Base-by-base conservation (phyloP, 208 protist species). In the Acanthamoeba royreba region DNA sequence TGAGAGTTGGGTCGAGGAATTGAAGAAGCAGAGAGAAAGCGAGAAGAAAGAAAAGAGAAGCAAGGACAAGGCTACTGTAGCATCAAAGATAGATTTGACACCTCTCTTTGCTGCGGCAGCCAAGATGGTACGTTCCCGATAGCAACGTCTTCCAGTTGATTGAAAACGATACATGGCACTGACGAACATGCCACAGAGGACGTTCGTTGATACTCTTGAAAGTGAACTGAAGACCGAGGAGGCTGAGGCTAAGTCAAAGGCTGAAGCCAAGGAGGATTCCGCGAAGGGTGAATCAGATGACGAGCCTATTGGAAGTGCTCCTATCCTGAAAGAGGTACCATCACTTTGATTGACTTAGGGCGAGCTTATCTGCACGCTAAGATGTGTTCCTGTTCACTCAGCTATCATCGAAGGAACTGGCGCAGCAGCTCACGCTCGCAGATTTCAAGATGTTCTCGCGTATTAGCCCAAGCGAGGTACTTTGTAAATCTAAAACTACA, bases 41-140 rank as follows among this genome's bases (percentile, higher is more conserved):
- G 79, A 88, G 31, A 88, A 88, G 79, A 88, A 88, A 47, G 79
- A 88, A 47, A 88, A 88, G 79, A 28, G 79, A 55, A 88, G 52
- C 79, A 88, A 58, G 79, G 63, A 74, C 35, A 28, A 38, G 13
- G 63, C 63, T 17, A 88, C 79, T 13, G 79, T 88, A 28, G 79
- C 47, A 22, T 88, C 79, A 28, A 88, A 88, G 79, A 88, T 88
- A 42, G 52, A 88, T 25, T 63, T 88, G n/a, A 47, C 45, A 17
- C 79, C 79, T n/a, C 33, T 88, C 35, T 88, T 88, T 40, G 79
- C 79, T 19, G 79, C 79, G 4, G 79, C 79, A 19, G 52, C 79
- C 79, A 88, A 58, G 35, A 13, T 88, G 79, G 79, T 61, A 31
- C 52, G 45, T 88, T 31, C 9, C 74, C 33, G n/a, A 42, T 81